Evolutionary conservation across 2,329 filamentous ascomycete genomes (phyloP), one percentile per base, ranked within the genome.

Genomic region (Sporothrix luriei): DNA sequence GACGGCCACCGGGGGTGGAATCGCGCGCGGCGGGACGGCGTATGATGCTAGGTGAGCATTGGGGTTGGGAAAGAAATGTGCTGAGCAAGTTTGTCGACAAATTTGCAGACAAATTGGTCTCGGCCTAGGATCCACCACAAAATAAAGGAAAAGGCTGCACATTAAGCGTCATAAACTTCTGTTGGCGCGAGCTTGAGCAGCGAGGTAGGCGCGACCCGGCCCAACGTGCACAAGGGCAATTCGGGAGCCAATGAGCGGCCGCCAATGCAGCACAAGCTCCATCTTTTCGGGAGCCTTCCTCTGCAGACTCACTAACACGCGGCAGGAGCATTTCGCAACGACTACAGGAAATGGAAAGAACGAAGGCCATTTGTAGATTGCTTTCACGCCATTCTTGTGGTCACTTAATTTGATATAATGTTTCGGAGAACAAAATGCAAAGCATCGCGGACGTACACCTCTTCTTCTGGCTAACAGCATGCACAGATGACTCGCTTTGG

Each of bases 171-270:
- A 62, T 38, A 9, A 46, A 26, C 57, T 62, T 62, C 29, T 1
- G 57, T 46, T 9, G 21, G 46, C 14, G 61, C 61, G 61, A 49
- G 49, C 49, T 43, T 24, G 21, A 49, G 26, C 43, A 49, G 33
- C 29, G 1, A 48, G 43, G 40, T 46, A 64, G 61, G 61, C 43
- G 61, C 61, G 61, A 16, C 38, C 33, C 33, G n/a, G 55, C 33
- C 55, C 55, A 61, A 43, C 55, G 19, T 43, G 19, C 40, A 11
- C 4, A 38, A 24, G 33, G 55, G 11, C 33, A 24, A 16, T 40
- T 13, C 55, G 57, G 57, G 43, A n/a, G 43, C 61, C 61, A 64
- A 64, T 64, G 14, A 64, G 21, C 21, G 14, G 61, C 43, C 16
- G 43, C 43, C 61, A 64, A 64, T 49, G 2, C 43, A 49, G 14